Conservation (phyloP, 768 basidiomycete genomes). For the Gloeophyllum trabeum region DNA sequence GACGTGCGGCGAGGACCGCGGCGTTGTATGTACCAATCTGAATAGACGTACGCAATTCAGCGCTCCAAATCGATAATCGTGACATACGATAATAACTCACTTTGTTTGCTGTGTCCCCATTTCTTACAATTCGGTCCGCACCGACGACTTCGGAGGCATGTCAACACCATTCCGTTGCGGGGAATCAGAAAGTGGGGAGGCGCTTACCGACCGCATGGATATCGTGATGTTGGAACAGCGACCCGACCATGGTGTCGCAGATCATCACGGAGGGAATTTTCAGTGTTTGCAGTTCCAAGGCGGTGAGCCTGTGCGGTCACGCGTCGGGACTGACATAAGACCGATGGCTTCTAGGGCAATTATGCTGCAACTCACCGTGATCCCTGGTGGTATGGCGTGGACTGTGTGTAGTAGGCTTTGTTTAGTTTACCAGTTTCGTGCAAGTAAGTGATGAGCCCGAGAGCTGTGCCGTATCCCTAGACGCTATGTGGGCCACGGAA, state of each 20-base stretch:
- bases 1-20: conserved; percentile 80
- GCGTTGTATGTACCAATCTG: conserved; percentile 94
- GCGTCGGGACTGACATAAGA: not conserved
- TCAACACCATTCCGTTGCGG: not conserved
- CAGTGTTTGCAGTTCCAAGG: conserved; percentile 79
- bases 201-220: conserved; percentile 78
- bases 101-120: conserved; percentile 98
- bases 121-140: conserved; percentile 80
- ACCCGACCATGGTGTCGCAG: conserved; percentile 96
- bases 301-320: conserved; percentile 55
- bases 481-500: too few species aligned
- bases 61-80: not conserved
- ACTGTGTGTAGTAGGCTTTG: conserved; percentile 88
- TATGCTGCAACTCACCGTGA: conserved; percentile 37
- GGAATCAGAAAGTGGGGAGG: not conserved
- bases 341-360: not conserved
- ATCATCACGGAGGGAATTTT: conserved; percentile 86
- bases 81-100: conserved; percentile 18
- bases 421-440: conserved; percentile 68
- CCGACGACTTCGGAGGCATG: conserved; percentile 48
- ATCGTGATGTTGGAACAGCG: conserved; percentile 76
- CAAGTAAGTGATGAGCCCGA: conserved; percentile 88
- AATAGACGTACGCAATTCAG: not conserved
- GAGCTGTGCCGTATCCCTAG: conserved; percentile 93
- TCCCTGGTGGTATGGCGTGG: conserved; percentile 91